Evolutionary conservation across 495 filamentous ascomycete species (phyloP), one percentile per base, ranked within the genome.

Genomic region (Chlorociboria aeruginascens): DNA sequence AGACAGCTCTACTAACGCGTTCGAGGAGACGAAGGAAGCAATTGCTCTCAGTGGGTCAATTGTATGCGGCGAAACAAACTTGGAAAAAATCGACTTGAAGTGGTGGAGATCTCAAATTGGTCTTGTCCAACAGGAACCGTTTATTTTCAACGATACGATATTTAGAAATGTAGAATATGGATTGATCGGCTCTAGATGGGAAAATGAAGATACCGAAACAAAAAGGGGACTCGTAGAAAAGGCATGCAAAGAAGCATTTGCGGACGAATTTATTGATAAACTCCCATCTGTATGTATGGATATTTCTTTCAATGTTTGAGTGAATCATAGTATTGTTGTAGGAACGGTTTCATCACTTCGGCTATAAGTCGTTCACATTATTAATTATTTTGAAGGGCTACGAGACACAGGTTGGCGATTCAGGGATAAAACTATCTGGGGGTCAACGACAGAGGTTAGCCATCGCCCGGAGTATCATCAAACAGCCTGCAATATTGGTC

Each of bases 71-170:
- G 67, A 71, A 3, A 66, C 65, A 4, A 72, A 73, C 30, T 52
- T 88, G 25, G 68, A 67, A 29, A 63, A 66, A 9, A 59, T 74
- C 16, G 70, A 82, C 47, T 57, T 79, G 4, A 76, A 75, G 45
- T 82, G 79, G 79, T 79, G 73, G 73, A 66, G 79, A 40, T 64
- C 69, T 3, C 74, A 82, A 46, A 82, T 84, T 50, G 76, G 78
- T 1, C 68, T 84, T 8, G 80, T 84, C 0, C 77, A 80, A 50
- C 79, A 86, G 59, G 80, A 86, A 49, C 80, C 81, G 12, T 76
- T 82, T 47, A 67, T 87, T 1, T 87, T 87, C 61, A 82, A 81
- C 53, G 70, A 75, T 40, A 76, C 77, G 3, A 79, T 87, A 33
- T 79, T 71, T 53, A 63, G 74, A 28, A 88, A 86, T 51, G 75